Evolutionary conservation across 2,329 filamentous ascomycete genomes (phyloP).

Genomic region (Knufia petricola): DNA sequence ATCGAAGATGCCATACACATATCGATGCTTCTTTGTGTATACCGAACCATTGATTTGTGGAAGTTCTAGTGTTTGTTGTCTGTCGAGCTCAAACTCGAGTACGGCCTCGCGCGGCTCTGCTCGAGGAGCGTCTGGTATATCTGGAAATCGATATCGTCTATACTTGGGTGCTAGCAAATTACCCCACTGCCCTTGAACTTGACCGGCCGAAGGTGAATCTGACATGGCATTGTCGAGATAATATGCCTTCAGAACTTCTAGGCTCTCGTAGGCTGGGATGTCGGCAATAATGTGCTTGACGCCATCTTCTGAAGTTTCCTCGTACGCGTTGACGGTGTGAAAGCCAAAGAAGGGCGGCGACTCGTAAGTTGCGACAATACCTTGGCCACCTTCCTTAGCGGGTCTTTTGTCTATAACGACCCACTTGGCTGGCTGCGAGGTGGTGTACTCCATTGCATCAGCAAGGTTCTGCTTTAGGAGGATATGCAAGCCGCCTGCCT

Average conservation of each 20-base stretch:
- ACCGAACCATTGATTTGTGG: conserved; percentile 42
- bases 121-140: conserved; percentile 23
- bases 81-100: conserved; percentile 23
- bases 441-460: conserved; percentile 58
- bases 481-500: conserved; percentile 49
- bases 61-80: conserved; percentile 33
- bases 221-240: conserved; percentile 62
- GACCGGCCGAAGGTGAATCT: conserved; percentile 40
- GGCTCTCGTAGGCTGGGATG: conserved; percentile 51
- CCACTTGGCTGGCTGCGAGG: conserved; percentile 53
- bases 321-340: conserved; percentile 69
- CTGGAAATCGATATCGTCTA: conserved; percentile 31
- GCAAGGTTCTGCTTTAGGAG: conserved; percentile 58
- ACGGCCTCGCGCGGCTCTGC: conserved; percentile 2
- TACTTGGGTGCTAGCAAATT: conserved; percentile 29
- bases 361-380: conserved; percentile 60
- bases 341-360: conserved; percentile 66
- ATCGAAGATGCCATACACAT: conserved; percentile 40
- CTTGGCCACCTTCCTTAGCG: conserved; percentile 39
- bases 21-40: conserved; percentile 38
- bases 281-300: conserved; percentile 57
- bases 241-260: conserved; percentile 55
- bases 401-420: conserved; percentile 58
- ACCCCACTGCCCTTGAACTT: conserved; percentile 30
- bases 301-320: conserved; percentile 40